Evolutionary conservation across 2,329 filamentous ascomycete species (phyloP), one percentile per base, ranked within the genome.

Genomic region (Mycosphaerelloides madeirae): DNA sequence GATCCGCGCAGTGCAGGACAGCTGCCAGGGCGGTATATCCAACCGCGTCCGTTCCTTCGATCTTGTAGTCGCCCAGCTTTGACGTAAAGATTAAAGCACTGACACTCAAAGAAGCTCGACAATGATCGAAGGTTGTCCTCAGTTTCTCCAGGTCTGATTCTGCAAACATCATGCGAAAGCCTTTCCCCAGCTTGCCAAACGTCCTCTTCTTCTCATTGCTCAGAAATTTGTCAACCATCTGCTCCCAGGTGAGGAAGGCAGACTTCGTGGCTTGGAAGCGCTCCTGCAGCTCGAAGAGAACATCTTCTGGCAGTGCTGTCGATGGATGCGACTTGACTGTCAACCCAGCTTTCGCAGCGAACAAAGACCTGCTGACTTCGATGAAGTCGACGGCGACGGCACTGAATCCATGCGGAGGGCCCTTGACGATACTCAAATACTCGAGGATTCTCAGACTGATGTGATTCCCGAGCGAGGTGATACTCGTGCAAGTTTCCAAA

Each of bases 11-110:
- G 43, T 83, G 78, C 9, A 85, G 71, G 3, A 81, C 81, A 8
- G 81, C 81, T 1, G 79, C 77, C 6, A 86, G 71, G 3, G 80
- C 80, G 1, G 80, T 81, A 57, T 83, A 86, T 33, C 83, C 83
- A 35, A 84, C 83, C 14, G 80, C 80, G 32, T 79, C 73, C 11
- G 79, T 74, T 13, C 75, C 74, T 52, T 83, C 79, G 13, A 77
- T 75, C 58, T 75, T 78, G 22, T 25, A 37, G 15, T 72, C 71
- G 22, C 79, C 80, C 3, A 84, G 68, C 15, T 76, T 79, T 80
- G 81, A 85, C 53, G 82, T 76, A 62, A 85, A 80, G 55, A 59
- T 38, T 32, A 54, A 19, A 3, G 50, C 38, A 31, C 48, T 58
- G 71, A 84, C 80, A 54, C 75, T 76, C 38, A 85, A 64, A 2